phyloP scores from a whole-genome alignment of 257 asterid genomes.

The Solanum medicagineum region DNA sequence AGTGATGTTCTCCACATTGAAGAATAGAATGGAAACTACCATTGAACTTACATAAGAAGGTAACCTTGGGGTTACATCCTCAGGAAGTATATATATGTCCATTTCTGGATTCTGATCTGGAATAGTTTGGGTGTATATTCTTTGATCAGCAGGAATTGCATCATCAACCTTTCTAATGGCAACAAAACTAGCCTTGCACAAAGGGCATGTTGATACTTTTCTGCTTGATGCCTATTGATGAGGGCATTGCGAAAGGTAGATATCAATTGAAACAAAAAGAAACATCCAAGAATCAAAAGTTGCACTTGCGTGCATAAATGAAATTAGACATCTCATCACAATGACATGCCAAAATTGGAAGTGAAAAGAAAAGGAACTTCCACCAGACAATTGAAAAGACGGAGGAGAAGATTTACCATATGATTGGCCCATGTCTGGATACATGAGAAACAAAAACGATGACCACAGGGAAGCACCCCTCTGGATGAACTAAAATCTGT shows the following conservation, averaged over 20 bases:
- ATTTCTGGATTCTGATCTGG: conserved; percentile 27
- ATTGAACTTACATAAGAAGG: conserved; percentile 36
- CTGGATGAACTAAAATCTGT: conserved; percentile 70
- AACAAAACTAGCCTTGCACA: conserved; percentile 71
- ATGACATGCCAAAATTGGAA: neutral
- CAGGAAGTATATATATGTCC: conserved; percentile 52
- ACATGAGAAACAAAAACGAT: conserved; percentile 84
- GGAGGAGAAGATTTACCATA: conserved; percentile 30
- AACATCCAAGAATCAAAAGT: neutral
- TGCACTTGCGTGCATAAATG: neutral
- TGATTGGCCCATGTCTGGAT: conserved; percentile 71
- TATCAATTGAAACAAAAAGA: neutral
- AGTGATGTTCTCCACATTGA: neutral
- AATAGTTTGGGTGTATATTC: conserved; percentile 74
- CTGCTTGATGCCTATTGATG: conserved; percentile 29
- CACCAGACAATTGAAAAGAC: neutral
- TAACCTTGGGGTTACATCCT: conserved; percentile 14
- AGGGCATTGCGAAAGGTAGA: neutral
- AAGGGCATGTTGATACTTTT: conserved; percentile 66
- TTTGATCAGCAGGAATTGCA: conserved; percentile 67
- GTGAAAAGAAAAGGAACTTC: neutral
- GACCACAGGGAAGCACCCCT: conserved; percentile 90
- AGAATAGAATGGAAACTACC: neutral
- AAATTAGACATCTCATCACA: neutral
- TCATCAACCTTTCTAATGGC: conserved; percentile 66